Evolutionary conservation across 257 asterid genomes (phyloP).

Genomic region (Primulina huaijiensis): DNA sequence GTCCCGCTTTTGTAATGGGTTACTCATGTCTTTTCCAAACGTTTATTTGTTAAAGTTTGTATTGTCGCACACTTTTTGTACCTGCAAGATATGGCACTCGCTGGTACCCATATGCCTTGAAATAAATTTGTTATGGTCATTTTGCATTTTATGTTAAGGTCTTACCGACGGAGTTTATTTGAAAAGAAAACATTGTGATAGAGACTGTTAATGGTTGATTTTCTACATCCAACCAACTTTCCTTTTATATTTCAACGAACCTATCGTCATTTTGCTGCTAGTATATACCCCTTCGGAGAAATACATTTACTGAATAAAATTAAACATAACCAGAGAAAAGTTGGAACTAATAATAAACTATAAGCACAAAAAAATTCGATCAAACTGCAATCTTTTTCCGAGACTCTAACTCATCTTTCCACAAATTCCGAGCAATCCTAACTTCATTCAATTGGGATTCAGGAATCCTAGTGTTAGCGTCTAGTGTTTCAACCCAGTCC

Average conservation of each 20-base stretch:
- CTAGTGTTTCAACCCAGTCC: slow-evolving; percentile 68
- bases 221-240: background rate
- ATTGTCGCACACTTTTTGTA: background rate
- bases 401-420: slow-evolving; percentile 49
- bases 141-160: background rate
- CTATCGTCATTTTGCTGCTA: background rate
- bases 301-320: background rate
- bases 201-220: background rate
- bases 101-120: background rate
- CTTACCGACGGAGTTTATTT: background rate
- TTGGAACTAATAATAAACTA: no score
- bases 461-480: slow-evolving; percentile 68
- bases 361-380: background rate
- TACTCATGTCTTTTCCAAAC: background rate
- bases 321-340: no score
- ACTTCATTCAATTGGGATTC: slow-evolving; percentile 62
- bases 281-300: no score
- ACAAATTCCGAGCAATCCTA: slow-evolving; percentile 58
- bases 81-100: background rate
- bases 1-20: background rate
- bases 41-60: no score
- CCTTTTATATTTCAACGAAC: no score
- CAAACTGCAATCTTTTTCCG: slow-evolving; percentile 31
- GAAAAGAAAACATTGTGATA: background rate
- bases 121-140: background rate